A percentile compares a stretch with the other conserved stretches of the same genome.
Conservation (phyloP, 1,284 basidiomycete genomes). For the Neonothopanus nambi region DNA sequence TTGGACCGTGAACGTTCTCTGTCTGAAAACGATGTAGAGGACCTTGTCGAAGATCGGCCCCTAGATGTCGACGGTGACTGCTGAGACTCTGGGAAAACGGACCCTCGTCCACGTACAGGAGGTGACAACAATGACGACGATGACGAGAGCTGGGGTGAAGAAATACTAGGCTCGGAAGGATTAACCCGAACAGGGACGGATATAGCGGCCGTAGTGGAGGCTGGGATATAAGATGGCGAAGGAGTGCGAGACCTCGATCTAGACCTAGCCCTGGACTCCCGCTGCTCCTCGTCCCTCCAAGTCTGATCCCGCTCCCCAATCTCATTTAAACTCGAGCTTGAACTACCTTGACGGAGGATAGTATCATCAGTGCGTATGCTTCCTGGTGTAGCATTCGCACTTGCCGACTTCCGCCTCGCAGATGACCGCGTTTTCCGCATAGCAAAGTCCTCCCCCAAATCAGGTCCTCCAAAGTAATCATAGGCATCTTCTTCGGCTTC, state of each 20-base stretch:
- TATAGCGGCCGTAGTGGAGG: slow-evolving; percentile 16
- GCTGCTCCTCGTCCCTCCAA: slow-evolving; percentile 21
- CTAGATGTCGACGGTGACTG: slow-evolving; percentile 25
- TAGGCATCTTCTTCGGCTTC: slow-evolving; percentile 46
- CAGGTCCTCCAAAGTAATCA: slow-evolving; percentile 64
- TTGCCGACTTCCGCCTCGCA: slow-evolving; percentile 13
- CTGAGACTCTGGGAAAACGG: slow-evolving; percentile 22
- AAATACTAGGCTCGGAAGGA: slow-evolving; percentile 20
- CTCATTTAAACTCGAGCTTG: slow-evolving; percentile 15
- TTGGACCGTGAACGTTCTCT: slow-evolving; percentile 34
- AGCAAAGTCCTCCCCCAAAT: slow-evolving; percentile 45
- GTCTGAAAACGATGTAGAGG: slow-evolving; percentile 49
- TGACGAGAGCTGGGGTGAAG: slow-evolving; percentile 20
- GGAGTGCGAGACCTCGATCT: slow-evolving; percentile 45
- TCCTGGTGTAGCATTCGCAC: slow-evolving; percentile 10
- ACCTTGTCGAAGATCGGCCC: slow-evolving; percentile 58
- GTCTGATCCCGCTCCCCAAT: too few relatives aligned
- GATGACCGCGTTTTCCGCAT: slow-evolving; percentile 3
- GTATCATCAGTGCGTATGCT: slow-evolving; percentile 2
- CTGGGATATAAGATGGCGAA: slow-evolving; percentile 30
- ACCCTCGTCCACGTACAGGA: slow-evolving; percentile 30
- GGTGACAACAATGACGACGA: slow-evolving; percentile 31
- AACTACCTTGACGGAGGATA: slow-evolving; percentile 10
- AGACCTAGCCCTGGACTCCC: slow-evolving; percentile 34
- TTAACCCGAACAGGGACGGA: slow-evolving; percentile 23